These are phyloP conservation scores for Ceriops zippeliana DNA, from an alignment of 345 rosid species.

Conservation along the genomic window DNA sequence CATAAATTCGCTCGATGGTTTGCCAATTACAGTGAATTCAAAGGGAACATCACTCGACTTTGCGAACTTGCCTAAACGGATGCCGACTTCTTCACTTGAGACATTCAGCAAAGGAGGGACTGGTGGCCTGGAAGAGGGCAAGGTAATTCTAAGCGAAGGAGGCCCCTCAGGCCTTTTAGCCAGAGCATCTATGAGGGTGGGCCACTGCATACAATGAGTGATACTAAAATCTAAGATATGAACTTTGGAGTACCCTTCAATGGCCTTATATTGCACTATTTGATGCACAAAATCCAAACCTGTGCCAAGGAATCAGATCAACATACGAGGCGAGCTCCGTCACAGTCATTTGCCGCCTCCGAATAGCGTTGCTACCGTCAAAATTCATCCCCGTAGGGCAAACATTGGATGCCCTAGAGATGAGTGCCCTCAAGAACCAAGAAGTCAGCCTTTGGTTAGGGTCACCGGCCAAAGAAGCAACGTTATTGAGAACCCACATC, in stretches of 20 bases:
- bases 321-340: conserved; percentile 66
- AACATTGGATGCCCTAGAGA: conserved; percentile 52
- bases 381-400: conserved; percentile 48
- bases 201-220: conserved; percentile 76
- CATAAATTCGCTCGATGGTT: conserved; percentile 6
- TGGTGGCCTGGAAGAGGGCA: conserved; percentile 46
- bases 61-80: conserved; percentile 54
- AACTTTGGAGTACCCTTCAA: conserved; percentile 45
- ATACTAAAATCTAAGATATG: conserved; percentile 64
- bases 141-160: conserved; percentile 55
- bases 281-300: conserved; percentile 66
- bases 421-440: conserved; percentile 58
- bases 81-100: conserved; percentile 48
- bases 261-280: conserved; percentile 49
- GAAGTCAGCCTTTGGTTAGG: conserved; percentile 64
- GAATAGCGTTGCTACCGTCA: conserved; percentile 34
- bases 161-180: conserved; percentile 65
- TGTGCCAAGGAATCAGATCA: conserved; percentile 72
- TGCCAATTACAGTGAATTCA: conserved; percentile 42
- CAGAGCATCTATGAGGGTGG: conserved; percentile 60
- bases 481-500: conserved; percentile 82
- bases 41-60: conserved; percentile 52
- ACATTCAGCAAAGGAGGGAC: conserved; percentile 60
- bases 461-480: conserved; percentile 59
- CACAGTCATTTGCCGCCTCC: conserved; percentile 48